Base-by-base conservation (phyloP, 1,284 basidiomycete species). In the Chalciporus sp. region DNA sequence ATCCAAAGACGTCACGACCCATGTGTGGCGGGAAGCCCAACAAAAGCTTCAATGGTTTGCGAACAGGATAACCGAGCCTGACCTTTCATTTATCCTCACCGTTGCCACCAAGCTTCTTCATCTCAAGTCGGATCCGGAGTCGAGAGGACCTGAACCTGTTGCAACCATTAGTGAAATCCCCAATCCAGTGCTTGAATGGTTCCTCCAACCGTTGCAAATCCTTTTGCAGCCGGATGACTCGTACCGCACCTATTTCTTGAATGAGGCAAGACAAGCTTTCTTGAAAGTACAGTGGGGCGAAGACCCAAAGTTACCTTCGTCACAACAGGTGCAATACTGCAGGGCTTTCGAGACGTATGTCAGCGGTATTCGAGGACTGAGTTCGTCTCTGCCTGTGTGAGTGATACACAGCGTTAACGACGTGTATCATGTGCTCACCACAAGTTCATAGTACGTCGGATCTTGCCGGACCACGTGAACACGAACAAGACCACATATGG, bases 341-440 rank as follows among this genome's bases (percentile, higher is more conserved):
- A 28, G 68, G 47, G 78, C 83, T 37, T 67, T 68, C 20, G 64
- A 79, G 44, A 61, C 82, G 33, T 81, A 82, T 62, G 70, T 76
- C 16, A 44, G 44, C 29, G 52, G 5, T 27, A 17, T 44, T n/a
- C 27, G 42, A 7, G 42, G 42, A 3, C 17, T 20, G 3, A 26
- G 39, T 28, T 12, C 12, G 1, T 16, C 26, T 11, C 19, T 19
- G 12, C 29, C 42, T 5, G 9, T 53, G 52, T 53, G 7, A 35
- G 52, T 52, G 23, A 27, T n/a, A 16, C 19, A 10, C 17, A 9
- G 14, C 3, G 23, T 37, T 20, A 7, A 33, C 0, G 23, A 23
- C 26, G n/a, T 19, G 5, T 11, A 7, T 33, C 19, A 12, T 17
- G n/a, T 31, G 7, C 50, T 40, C n/a, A n/a, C 26, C 31, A 4